phyloP scores from a whole-genome alignment of 2,329 filamentous ascomycete genomes.

The Boeremia exigua region DNA sequence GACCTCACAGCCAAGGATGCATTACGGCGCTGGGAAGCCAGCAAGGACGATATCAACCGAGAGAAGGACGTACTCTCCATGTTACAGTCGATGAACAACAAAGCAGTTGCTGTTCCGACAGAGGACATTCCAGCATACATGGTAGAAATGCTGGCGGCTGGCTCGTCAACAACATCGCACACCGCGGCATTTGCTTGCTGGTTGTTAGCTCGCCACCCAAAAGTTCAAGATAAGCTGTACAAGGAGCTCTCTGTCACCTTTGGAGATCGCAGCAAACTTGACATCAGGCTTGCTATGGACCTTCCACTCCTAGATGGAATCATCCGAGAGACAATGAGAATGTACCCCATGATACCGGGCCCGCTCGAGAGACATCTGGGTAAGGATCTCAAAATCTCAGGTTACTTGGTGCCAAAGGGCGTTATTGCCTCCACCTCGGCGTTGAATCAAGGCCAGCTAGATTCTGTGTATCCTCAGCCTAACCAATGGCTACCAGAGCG shows the following conservation, averaged over 20 bases:
- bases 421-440: constrained; percentile 6
- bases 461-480: neutral
- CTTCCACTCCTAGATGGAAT: constrained; percentile 8
- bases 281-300: constrained; percentile 6
- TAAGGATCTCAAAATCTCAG: constrained; percentile 4
- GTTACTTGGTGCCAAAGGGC: constrained; percentile 3
- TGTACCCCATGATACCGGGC: constrained; percentile 12
- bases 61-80: constrained; percentile 13
- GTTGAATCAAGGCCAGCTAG: constrained; percentile 2
- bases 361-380: constrained; percentile 13
- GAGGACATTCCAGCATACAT: constrained; percentile 12
- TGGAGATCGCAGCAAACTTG: neutral
- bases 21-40: constrained; percentile 5
- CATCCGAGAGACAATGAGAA: constrained; percentile 11
- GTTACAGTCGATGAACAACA: constrained; percentile 12
- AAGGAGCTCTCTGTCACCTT: neutral
- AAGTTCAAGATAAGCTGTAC: neutral
- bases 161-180: constrained; percentile 12
- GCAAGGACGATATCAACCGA: neutral
- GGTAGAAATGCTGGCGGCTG: constrained; percentile 13
- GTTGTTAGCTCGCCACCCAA: constrained; percentile 1
- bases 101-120: constrained; percentile 3
- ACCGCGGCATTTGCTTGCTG: constrained; percentile 11
- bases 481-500: constrained; percentile 1
- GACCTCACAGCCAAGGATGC: constrained; percentile 9